These are phyloP conservation scores for Colletotrichum liaoningense DNA, from an alignment of 2,329 filamentous ascomycete species.

Conservation along the genomic window DNA sequence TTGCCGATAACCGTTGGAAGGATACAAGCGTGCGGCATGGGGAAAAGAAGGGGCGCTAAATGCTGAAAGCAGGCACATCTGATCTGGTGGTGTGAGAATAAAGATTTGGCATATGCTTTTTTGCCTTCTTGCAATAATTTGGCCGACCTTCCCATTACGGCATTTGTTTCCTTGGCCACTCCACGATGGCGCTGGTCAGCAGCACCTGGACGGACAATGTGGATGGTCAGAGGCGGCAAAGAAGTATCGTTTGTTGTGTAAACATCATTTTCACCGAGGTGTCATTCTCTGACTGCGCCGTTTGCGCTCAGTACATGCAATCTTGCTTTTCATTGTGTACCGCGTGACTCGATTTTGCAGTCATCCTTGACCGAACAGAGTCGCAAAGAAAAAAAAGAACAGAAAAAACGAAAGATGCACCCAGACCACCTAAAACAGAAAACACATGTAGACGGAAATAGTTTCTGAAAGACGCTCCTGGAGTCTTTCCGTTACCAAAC, in stretches of 20 bases:
- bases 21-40: constrained; percentile 18
- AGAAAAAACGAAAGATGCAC: background rate
- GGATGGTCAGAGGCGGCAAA: constrained; percentile 3
- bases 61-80: constrained; percentile 28
- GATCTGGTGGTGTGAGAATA: constrained; percentile 21
- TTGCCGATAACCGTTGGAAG: constrained; percentile 11
- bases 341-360: constrained; percentile 11
- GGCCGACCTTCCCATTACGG: background rate
- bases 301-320: background rate
- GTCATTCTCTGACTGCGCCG: constrained; percentile 1
- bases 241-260: background rate
- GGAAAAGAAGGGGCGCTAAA: background rate
- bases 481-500: background rate
- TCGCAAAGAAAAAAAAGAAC: background rate
- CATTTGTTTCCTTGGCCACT: constrained; percentile 7
- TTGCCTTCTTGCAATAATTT: background rate
- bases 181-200: constrained; percentile 27
- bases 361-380: background rate
- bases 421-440: background rate
- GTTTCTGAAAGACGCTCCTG: background rate
- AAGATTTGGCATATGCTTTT: background rate
- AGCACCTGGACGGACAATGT: constrained; percentile 1
- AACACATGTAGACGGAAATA: background rate
- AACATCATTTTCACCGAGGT: background rate
- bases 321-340: no score